phyloP scores from a whole-genome alignment of 1,284 basidiomycete species.

The Naganishia albida region DNA sequence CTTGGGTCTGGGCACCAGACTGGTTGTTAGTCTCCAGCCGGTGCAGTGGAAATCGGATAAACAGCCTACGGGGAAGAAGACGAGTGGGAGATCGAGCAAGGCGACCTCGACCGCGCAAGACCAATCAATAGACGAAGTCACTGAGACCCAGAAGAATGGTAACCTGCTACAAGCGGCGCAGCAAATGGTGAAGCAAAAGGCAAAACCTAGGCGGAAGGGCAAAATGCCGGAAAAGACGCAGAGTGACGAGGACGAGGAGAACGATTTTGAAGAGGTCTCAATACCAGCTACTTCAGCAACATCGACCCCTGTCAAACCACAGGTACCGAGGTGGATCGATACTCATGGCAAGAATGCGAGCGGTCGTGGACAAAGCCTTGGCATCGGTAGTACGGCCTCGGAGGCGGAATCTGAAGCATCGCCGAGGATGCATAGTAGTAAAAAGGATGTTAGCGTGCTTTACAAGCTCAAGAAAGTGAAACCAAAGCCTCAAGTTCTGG shows the following conservation, averaged over 20 bases:
- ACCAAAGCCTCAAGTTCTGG: slow-evolving; percentile 39
- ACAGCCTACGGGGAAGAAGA: slow-evolving; percentile 45
- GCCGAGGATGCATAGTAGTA: slow-evolving; percentile 10
- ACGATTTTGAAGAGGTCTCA: slow-evolving; percentile 52
- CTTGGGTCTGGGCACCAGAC: slow-evolving; percentile 79
- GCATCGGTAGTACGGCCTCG: slow-evolving; percentile 18
- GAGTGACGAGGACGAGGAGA: slow-evolving; percentile 42
- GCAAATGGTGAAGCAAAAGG: slow-evolving; percentile 31
- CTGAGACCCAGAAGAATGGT: slow-evolving; percentile 1
- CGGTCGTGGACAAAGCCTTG: slow-evolving; percentile 1
- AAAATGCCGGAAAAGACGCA: slow-evolving; percentile 41
- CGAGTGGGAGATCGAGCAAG: background rate
- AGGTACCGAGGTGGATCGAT: slow-evolving; percentile 17
- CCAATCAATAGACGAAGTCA: slow-evolving; percentile 17
- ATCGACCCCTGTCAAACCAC: slow-evolving; percentile 7
- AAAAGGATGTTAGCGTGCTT: slow-evolving; percentile 24
- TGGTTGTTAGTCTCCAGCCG: slow-evolving; percentile 87
- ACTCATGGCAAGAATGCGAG: slow-evolving; percentile 7
- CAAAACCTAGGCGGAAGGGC: slow-evolving; percentile 43
- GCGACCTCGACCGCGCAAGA: background rate
- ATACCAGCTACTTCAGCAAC: slow-evolving; percentile 39
- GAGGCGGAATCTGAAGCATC: slow-evolving; percentile 26
- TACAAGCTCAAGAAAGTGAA: slow-evolving; percentile 33
- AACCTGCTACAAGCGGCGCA: background rate
- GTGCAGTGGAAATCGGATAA: slow-evolving; percentile 71